Conservation (phyloP, 2,329 filamentous ascomycete species). For the Trichoderma citrinoviride region DNA sequence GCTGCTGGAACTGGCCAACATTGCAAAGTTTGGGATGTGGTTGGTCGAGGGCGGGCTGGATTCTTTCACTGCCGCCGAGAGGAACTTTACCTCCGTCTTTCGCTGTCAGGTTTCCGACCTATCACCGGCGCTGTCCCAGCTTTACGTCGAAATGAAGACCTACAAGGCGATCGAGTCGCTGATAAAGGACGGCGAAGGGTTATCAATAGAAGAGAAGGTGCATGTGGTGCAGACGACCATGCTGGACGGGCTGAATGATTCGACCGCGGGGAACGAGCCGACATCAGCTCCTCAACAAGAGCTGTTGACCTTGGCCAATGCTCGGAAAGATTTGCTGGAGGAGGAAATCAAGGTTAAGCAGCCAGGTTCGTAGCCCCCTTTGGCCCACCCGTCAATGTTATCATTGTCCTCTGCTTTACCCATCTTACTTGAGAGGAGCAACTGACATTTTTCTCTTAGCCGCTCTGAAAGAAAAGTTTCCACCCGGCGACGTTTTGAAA, state of each 20-base stretch:
- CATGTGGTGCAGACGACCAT: constrained; percentile 57
- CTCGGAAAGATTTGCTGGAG: constrained; percentile 35
- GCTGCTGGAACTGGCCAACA: constrained; percentile 47
- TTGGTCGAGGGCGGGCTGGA: constrained; percentile 39
- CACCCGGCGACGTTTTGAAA: constrained; percentile 40
- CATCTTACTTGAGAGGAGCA: background rate
- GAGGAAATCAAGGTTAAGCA: constrained; percentile 30
- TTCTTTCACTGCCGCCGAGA: constrained; percentile 43
- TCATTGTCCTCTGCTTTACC: background rate
- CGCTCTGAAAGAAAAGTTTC: constrained; percentile 40
- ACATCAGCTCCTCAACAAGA: constrained; percentile 36
- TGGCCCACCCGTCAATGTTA: background rate
- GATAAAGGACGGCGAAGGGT: constrained; percentile 44
- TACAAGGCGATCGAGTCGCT: constrained; percentile 53
- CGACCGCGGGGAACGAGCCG: constrained; percentile 33
- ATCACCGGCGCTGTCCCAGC: constrained; percentile 41
- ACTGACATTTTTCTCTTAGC: constrained; percentile 23
- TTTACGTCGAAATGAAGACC: constrained; percentile 49
- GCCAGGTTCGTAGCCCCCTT: constrained; percentile 21
- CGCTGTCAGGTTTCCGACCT: constrained; percentile 47
- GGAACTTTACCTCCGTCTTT: constrained; percentile 46
- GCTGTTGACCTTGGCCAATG: constrained; percentile 35
- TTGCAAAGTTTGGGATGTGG: constrained; percentile 47
- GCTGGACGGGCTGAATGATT: constrained; percentile 52
- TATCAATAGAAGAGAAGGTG: constrained; percentile 40